These are phyloP conservation scores for Acmispon strigosus DNA, from an alignment of 306 rosid species.

Conservation along the genomic window DNA sequence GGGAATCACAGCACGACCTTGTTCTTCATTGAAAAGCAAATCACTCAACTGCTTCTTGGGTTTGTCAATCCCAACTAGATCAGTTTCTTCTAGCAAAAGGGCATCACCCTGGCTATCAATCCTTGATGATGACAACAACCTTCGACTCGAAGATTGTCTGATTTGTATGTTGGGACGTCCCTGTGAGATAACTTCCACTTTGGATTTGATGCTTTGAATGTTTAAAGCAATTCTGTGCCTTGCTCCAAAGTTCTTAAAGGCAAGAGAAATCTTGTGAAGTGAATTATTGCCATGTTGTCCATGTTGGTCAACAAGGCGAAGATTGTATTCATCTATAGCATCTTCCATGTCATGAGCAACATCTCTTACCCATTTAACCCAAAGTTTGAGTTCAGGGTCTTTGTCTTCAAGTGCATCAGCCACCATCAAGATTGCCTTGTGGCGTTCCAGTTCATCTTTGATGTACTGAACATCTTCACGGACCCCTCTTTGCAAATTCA, in stretches of 20 bases:
- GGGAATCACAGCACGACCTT: slow-evolving; percentile 32
- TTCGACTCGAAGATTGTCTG: background rate
- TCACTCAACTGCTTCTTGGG: slow-evolving; percentile 37
- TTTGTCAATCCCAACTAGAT: slow-evolving; percentile 54
- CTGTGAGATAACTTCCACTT: slow-evolving; percentile 20
- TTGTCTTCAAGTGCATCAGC: slow-evolving; percentile 36
- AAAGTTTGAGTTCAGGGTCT: slow-evolving; percentile 36
- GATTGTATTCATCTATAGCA: slow-evolving; percentile 37
- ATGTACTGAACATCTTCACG: slow-evolving; percentile 33
- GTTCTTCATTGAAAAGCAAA: slow-evolving; percentile 35
- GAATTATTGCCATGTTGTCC: background rate
- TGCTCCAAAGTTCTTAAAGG: slow-evolving; percentile 13
- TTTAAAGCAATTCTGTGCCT: slow-evolving; percentile 26
- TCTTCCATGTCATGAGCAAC: slow-evolving; percentile 47
- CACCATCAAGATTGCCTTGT: slow-evolving; percentile 22
- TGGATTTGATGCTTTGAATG: slow-evolving; percentile 28
- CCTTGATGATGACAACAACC: slow-evolving; percentile 9
- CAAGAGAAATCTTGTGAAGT: background rate
- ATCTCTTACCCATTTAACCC: slow-evolving; percentile 41
- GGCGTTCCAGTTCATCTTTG: slow-evolving; percentile 35
- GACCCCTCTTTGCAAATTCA: slow-evolving; percentile 34
- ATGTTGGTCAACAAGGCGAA: slow-evolving; percentile 21
- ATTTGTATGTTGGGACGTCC: slow-evolving; percentile 24
- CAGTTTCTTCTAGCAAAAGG: slow-evolving; percentile 54
- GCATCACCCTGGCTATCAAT: slow-evolving; percentile 48